Evolutionary conservation across 768 basidiomycete species (phyloP).

Genomic region (Gymnopilus dilepis): DNA sequence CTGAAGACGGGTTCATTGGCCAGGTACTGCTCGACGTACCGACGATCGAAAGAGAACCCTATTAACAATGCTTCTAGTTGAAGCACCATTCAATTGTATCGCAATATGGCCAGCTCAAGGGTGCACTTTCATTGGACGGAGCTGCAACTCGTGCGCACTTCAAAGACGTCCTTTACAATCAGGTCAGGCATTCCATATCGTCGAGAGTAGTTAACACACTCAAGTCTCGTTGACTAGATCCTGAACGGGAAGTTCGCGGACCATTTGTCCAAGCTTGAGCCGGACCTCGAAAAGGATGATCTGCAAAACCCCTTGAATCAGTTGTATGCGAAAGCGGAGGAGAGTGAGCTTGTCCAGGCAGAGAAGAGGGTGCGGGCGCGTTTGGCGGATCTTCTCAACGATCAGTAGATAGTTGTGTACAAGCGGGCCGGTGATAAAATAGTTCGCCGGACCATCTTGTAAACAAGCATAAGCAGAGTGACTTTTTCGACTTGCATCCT

Average conservation of each 20-base stretch:
- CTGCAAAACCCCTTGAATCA: constrained; percentile 57
- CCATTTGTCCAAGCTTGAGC: constrained; percentile 60
- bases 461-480: constrained; percentile 26
- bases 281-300: constrained; percentile 60
- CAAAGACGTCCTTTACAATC: constrained; percentile 61
- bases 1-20: constrained; percentile 66
- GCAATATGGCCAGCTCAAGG: constrained; percentile 65
- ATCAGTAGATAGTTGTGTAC: constrained; percentile 2
- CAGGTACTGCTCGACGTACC: constrained; percentile 40
- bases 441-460: neutral
- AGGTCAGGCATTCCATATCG: constrained; percentile 36
- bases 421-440: neutral
- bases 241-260: constrained; percentile 63
- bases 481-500: constrained; percentile 1
- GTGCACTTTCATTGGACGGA: constrained; percentile 61
- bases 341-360: constrained; percentile 58
- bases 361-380: constrained; percentile 62
- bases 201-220: neutral
- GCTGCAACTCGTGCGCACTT: constrained; percentile 55
- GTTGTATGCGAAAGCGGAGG: constrained; percentile 55
- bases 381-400: constrained; percentile 48
- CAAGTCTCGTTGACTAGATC: constrained; percentile 43
- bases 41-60: neutral
- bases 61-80: constrained; percentile 41
- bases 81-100: constrained; percentile 67